These are phyloP conservation scores for Populus tremula DNA, from an alignment of 345 rosid species.

Conservation along the genomic window DNA sequence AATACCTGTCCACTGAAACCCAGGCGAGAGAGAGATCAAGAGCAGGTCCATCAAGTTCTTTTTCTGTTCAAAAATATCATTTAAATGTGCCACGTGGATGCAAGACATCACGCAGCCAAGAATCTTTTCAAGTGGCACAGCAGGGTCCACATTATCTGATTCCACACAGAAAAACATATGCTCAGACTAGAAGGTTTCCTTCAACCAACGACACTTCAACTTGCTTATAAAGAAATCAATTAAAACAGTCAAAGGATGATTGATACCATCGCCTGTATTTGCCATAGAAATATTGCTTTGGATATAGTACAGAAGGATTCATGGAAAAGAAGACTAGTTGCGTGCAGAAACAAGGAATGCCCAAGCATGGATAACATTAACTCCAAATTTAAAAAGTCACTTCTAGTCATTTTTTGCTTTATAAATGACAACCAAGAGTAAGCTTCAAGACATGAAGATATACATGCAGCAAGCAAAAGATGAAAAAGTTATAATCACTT, in stretches of 20 bases:
- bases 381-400: background rate
- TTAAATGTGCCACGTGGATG: conserved; percentile 56
- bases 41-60: conserved; percentile 54
- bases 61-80: conserved; percentile 52
- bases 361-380: background rate
- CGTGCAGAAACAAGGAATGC: background rate
- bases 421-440: background rate
- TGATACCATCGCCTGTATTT: background rate
- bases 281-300: background rate
- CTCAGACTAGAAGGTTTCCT: background rate
- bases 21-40: conserved; percentile 55
- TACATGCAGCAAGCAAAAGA: background rate
- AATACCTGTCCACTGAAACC: conserved; percentile 82
- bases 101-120: conserved; percentile 63
- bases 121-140: conserved; percentile 61
- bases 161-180: conserved; percentile 28
- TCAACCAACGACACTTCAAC: too few species aligned
- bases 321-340: too few species aligned
- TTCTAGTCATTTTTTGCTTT: background rate
- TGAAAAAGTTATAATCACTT: background rate
- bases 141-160: conserved; percentile 44
- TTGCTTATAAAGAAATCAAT: background rate
- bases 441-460: background rate
- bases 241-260: background rate
- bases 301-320: background rate